Evolutionary conservation across 192 early-diverging fungal genomes (phyloP).

Genomic region (Entomortierella lignicola): DNA sequence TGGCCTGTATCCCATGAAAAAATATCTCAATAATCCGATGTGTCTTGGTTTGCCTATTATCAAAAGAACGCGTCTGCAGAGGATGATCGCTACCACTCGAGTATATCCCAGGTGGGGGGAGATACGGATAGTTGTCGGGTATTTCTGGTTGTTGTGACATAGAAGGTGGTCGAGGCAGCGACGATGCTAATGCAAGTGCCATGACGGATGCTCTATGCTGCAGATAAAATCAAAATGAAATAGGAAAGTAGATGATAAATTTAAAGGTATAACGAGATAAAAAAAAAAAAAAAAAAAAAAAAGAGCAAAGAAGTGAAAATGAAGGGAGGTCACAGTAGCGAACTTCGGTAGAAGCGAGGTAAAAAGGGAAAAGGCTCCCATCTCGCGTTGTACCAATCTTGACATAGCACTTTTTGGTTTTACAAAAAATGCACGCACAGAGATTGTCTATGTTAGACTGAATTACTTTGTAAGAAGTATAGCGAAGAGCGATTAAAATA

Average conservation of each 20-base stretch:
- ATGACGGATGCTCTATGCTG: too few species aligned
- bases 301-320: too few species aligned
- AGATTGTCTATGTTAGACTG: background rate
- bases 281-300: too few species aligned
- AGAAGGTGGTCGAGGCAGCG: background rate
- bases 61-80: background rate
- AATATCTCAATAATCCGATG: slow-evolving; percentile 2
- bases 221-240: too few species aligned
- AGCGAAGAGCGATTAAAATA: background rate
- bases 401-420: background rate
- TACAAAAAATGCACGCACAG: background rate
- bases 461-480: background rate
- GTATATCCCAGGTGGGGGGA: slow-evolving; percentile 6
- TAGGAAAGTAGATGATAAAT: too few species aligned
- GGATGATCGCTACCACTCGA: background rate
- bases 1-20: slow-evolving; percentile 1
- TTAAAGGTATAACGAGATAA: too few species aligned
- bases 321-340: background rate
- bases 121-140: background rate
- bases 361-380: background rate
- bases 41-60: background rate
- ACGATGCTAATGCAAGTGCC: background rate
- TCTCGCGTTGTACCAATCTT: background rate
- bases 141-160: background rate
- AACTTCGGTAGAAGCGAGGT: background rate